These are phyloP conservation scores for Coemansia sp. DNA, from an alignment of 192 early-diverging fungal genomes.

Conservation along the genomic window DNA sequence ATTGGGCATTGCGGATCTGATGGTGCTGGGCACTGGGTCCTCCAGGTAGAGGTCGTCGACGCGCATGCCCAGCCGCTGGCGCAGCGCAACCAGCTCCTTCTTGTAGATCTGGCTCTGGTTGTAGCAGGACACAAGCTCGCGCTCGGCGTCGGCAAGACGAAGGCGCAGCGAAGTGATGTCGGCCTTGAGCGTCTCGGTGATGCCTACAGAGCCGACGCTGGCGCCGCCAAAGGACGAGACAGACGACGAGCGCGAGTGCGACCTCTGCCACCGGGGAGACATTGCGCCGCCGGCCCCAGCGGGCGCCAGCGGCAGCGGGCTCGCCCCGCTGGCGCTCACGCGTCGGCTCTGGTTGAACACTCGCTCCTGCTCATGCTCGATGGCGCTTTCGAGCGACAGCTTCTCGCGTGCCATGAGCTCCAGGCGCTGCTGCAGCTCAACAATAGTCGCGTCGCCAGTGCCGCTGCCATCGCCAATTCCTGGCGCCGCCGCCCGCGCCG, in stretches of 20 bases:
- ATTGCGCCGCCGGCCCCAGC: constrained; percentile 20
- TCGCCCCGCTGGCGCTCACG: constrained; percentile 76
- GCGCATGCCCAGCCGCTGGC: constrained; percentile 48
- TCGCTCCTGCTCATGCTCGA: constrained; percentile 90
- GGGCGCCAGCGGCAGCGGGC: constrained; percentile 36
- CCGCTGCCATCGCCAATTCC: background rate
- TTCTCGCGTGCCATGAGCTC: constrained; percentile 83
- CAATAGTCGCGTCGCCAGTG: constrained; percentile 29
- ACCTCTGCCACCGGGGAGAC: constrained; percentile 37
- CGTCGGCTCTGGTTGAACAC: constrained; percentile 70
- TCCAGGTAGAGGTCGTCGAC: constrained; percentile 48
- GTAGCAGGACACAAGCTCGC: constrained; percentile 48
- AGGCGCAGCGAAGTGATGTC: constrained; percentile 49
- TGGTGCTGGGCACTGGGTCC: constrained; percentile 43
- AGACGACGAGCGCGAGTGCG: constrained; percentile 46
- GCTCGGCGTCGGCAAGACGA: constrained; percentile 45
- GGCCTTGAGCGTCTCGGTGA: constrained; percentile 50
- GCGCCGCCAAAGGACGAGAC: constrained; percentile 45
- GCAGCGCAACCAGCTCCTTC: constrained; percentile 48
- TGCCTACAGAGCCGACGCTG: constrained; percentile 33
- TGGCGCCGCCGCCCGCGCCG: constrained; percentile 5
- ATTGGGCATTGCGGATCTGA: constrained; percentile 16
- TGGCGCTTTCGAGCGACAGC: constrained; percentile 78
- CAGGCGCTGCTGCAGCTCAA: constrained; percentile 60
- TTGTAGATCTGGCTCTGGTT: constrained; percentile 52